A percentile compares a stretch with the other conserved stretches of the same genome.
These are phyloP conservation scores for Blastocystis sp. DNA, from an alignment of 352 stramenopile genomes.

Conservation along the genomic window DNA sequence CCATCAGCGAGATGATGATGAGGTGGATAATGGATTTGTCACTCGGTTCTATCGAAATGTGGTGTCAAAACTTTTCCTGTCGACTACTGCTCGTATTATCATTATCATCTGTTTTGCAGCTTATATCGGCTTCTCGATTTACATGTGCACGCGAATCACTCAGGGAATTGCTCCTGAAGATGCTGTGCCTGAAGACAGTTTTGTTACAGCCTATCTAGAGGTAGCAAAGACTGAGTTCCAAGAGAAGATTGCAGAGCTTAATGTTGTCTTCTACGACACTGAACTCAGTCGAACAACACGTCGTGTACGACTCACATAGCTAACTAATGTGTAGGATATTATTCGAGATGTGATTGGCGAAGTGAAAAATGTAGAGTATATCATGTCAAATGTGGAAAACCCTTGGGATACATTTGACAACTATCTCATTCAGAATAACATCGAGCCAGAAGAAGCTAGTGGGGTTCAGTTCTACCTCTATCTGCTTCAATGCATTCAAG, in stretches of 20 bases:
- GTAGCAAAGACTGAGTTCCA: not conserved
- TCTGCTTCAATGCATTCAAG: slow-evolving; percentile 5
- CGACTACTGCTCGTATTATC: not conserved
- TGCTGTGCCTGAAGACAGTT: slow-evolving; percentile 42
- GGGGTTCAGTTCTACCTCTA: slow-evolving; percentile 14
- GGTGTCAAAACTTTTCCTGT: slow-evolving; percentile 2
- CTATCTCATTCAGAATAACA: not conserved
- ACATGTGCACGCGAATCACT: not conserved
- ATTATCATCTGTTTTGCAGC: not conserved
- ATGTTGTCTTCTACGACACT: slow-evolving; percentile 42
- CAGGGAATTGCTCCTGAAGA: slow-evolving; percentile 45
- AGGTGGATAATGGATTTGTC: not conserved
- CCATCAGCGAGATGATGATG: not conserved
- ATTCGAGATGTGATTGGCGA: not conserved
- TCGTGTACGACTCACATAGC: not conserved
- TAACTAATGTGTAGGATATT: not conserved
- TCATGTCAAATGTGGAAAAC: not conserved
- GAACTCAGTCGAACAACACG: not conserved
- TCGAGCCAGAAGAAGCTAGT: not conserved
- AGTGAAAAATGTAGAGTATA: not conserved
- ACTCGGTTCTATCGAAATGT: not conserved
- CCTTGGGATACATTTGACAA: slow-evolving; percentile 42
- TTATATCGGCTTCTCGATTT: not conserved
- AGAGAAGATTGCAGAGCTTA: slow-evolving; percentile 31
- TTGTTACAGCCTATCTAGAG: not conserved